phyloP scores from a whole-genome alignment of 352 stramenopile species.

The Thalassiosira hispida region DNA sequence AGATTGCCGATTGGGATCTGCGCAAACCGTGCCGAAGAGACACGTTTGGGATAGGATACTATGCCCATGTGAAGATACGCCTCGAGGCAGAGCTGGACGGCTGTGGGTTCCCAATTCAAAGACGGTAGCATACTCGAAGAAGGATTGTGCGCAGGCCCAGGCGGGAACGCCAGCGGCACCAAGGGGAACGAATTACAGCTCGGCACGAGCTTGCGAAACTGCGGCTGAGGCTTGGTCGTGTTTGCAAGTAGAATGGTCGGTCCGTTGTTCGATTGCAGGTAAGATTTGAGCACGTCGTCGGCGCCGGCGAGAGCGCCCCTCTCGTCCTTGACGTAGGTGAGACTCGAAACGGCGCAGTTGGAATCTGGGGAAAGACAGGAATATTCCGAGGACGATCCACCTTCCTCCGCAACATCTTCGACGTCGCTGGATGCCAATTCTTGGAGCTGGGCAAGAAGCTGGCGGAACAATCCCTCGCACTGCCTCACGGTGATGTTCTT shows the following conservation, averaged over 20 bases:
- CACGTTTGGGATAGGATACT: conserved; percentile 77
- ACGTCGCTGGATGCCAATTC: conserved; percentile 26
- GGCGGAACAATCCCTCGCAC: conserved; percentile 71
- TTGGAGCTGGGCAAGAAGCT: conserved; percentile 73
- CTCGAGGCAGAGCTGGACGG: conserved; percentile 90
- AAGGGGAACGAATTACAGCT: conserved; percentile 93
- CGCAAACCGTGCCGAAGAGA: conserved; percentile 84
- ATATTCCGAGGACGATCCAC: conserved; percentile 70
- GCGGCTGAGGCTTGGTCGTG: conserved; percentile 55
- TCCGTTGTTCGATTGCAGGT: conserved; percentile 89
- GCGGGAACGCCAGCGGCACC: conserved; percentile 79
- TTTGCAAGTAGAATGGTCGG: conserved; percentile 91
- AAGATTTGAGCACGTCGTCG: conserved; percentile 88
- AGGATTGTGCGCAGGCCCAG: conserved; percentile 77
- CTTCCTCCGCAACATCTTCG: conserved; percentile 28
- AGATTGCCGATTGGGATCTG: conserved; percentile 96
- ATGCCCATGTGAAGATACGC: conserved; percentile 85
- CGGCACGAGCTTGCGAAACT: conserved; percentile 82
- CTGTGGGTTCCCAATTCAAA: conserved; percentile 93
- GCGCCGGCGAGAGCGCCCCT: conserved; percentile 87
- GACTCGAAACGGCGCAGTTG: conserved; percentile 50
- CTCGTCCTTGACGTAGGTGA: conserved; percentile 87
- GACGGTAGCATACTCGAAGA: conserved; percentile 86
- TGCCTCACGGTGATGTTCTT: conserved; percentile 72
- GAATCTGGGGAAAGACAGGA: conserved; percentile 64